Evolutionary conservation across 345 rosid species (phyloP), one percentile per base, ranked within the genome.

Genomic region (Carallia brachiata): DNA sequence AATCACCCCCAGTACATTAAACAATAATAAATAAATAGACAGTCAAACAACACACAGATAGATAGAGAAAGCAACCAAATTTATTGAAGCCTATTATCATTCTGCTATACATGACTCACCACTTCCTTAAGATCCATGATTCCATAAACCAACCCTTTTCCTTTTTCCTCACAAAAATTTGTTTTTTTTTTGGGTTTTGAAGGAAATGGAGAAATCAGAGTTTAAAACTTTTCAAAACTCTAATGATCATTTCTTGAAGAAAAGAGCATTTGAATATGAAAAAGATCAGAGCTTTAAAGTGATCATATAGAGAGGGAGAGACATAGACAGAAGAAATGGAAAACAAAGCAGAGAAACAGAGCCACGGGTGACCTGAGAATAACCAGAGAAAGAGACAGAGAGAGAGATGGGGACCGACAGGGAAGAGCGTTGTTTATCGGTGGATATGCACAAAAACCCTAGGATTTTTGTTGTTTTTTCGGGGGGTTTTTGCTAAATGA

Each of bases 361-460:
- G 34, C 23, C 23, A 32, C 2, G 4, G 34, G 34, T 32, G 34
- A 32, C 34, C 34, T 32, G 34, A 32, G 34, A 32, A 32, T 32
- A 4, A 32, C 34, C 5, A 75, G 55, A 54, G 66, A 39, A 40
- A 32, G 15, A 61, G 23, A 52, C 23, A 23, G 60, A 60, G 61
- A 62, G 52, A 52, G 68, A 30, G 1, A 7, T 13, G 30, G 8
- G 18, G 52, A 50, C 40, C 52, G 59, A 68, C 27, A 48, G 66
- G 36, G 37, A 36, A 23, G 71, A 27, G 55, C 6, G n/a, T 6
- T 19, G n/a, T 36, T 31, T 50, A 37, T 54, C 30, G 62, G 54
- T 17, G 74, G 65, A 69, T 48, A 58, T 52, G 65, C 60, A 72
- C 68, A 72, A 48, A 75, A 75, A 75, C 74, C 77, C 81, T 77